These are phyloP conservation scores for Vanderwaltozyma yarrowii DNA, from an alignment of 805 yeast genomes.

Conservation along the genomic window DNA sequence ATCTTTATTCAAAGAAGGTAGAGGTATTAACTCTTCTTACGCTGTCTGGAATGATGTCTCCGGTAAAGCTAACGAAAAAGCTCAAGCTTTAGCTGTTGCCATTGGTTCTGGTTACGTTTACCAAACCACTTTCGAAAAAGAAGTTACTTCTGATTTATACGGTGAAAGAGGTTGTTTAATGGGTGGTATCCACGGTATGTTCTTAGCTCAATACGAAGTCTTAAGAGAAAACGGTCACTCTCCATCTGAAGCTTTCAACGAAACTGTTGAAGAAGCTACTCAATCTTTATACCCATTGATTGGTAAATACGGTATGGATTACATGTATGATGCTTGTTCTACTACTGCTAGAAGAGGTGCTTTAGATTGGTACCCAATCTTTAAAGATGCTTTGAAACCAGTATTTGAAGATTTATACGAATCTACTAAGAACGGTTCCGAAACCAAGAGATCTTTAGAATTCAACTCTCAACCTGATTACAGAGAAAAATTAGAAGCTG, in stretches of 20 bases:
- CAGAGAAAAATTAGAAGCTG: conserved; percentile 92
- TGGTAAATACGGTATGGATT: conserved; percentile 99
- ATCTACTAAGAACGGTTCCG: conserved; percentile 90
- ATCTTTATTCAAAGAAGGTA: conserved; percentile 98
- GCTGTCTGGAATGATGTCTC: conserved; percentile 99
- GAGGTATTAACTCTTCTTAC: conserved; percentile 99
- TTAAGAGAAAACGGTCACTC: conserved; percentile 99
- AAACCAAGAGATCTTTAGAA: conserved; percentile 95
- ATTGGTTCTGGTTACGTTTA: conserved; percentile 99
- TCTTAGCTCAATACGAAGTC: conserved; percentile 99
- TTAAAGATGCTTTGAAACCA: conserved; percentile 98
- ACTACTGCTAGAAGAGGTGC: conserved; percentile 99
- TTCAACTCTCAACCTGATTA: conserved; percentile 98
- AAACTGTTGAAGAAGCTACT: conserved; percentile 99
- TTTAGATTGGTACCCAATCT: conserved; percentile 98
- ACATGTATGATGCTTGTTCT: conserved; percentile 99
- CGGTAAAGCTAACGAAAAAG: conserved; percentile 99
- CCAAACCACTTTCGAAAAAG: conserved; percentile 98
- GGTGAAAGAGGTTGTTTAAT: conserved; percentile 99
- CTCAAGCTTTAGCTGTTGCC: conserved; percentile 97
- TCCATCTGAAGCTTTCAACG: conserved; percentile 99
- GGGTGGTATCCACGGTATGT: conserved; percentile 99
- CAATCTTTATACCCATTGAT: conserved; percentile 98
- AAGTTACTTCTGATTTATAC: conserved; percentile 97
- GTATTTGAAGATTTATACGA: conserved; percentile 94